Base-by-base conservation (phyloP, 805 yeast species). In the Candida koratica region DNA sequence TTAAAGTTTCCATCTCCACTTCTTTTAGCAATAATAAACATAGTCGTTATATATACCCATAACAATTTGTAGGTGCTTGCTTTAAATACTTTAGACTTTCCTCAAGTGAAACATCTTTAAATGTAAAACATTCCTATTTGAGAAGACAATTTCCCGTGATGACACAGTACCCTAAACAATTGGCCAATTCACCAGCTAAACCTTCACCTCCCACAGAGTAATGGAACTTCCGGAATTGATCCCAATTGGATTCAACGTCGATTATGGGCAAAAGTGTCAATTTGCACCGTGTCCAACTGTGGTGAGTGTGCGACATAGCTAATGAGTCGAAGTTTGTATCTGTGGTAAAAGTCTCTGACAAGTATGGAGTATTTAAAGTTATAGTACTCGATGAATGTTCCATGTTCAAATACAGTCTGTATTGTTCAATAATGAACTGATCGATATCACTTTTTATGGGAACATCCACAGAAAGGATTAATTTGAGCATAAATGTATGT, bases 251-350 rank as follows among this genome's bases (percentile, higher is more conserved):
- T 15, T 49, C 49, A 34, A 61, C 39, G 19, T 58, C 63, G 23
- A 67, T 38, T 14, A 67, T 41, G 2, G 73, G 73, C 6, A 67
- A 38, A 11, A 51, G 42, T 0, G 70, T 63, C 36, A 64, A 44
- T 22, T 53, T 51, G 39, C 73, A 67, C 26, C 56, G 49, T 1
- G 58, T 45, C 71, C 71, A 67, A 17, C 44, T 45, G 36, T 67
- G 73, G 9, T 53, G 47, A 1, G 63, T 46, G 5, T 51, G 47
- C 2, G 71, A 64, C 18, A 29, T 45, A 1, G 48, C 49, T 8
- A 53, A 39, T n/a, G 41, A 34, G 5, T 45, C 42, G 10, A 43
- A 46, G 4, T 37, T 38, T 16, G 48, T 52, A 36, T 37, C 31
- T 12, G 47, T 51, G 24, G 43, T 42, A 37, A 67, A 67, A 20